Conservation (phyloP, 1,139 yeast genomes). For the Yamadazyma friedrichii region DNA sequence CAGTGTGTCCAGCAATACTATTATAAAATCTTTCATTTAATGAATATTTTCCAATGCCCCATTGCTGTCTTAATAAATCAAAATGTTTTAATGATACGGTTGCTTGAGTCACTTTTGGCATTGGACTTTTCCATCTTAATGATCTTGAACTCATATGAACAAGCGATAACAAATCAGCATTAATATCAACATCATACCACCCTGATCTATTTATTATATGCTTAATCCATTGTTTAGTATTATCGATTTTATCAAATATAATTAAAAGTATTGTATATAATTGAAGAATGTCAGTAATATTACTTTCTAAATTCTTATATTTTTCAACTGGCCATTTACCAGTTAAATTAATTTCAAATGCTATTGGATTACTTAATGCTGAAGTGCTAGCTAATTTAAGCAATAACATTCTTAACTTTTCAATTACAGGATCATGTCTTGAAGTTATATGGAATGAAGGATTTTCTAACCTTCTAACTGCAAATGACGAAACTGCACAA, state of each 20-base stretch:
- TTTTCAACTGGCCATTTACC: constrained; percentile 38
- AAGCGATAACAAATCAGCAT: constrained; percentile 31
- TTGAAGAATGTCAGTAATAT: constrained; percentile 29
- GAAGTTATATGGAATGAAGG: constrained; percentile 20
- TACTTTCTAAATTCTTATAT: constrained; percentile 24
- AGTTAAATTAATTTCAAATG: constrained; percentile 30
- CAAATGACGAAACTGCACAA: constrained; percentile 30
- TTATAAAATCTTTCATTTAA: constrained; percentile 29
- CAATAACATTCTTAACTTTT: constrained; percentile 24
- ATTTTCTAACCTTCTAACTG: constrained; percentile 21
- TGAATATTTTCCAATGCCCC: constrained; percentile 28
- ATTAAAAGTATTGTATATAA: constrained; percentile 26
- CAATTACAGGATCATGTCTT: constrained; percentile 25
- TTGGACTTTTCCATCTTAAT: constrained; percentile 22
- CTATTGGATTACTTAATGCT: constrained; percentile 26
- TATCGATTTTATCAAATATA: constrained; percentile 26
- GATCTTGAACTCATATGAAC: constrained; percentile 36
- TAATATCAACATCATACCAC: constrained; percentile 29
- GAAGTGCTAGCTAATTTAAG: constrained; percentile 23
- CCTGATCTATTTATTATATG: constrained; percentile 29
- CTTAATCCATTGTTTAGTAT: constrained; percentile 29
- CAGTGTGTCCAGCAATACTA: constrained; percentile 2
- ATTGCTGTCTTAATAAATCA: constrained; percentile 27
- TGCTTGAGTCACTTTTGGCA: constrained; percentile 36
- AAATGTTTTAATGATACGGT: constrained; percentile 32